A percentile compares a stretch with the other conserved stretches of the same genome.
Evolutionary conservation across 1,139 yeast genomes (phyloP).

Genomic region (Hyphopichia pseudoburtonii): DNA sequence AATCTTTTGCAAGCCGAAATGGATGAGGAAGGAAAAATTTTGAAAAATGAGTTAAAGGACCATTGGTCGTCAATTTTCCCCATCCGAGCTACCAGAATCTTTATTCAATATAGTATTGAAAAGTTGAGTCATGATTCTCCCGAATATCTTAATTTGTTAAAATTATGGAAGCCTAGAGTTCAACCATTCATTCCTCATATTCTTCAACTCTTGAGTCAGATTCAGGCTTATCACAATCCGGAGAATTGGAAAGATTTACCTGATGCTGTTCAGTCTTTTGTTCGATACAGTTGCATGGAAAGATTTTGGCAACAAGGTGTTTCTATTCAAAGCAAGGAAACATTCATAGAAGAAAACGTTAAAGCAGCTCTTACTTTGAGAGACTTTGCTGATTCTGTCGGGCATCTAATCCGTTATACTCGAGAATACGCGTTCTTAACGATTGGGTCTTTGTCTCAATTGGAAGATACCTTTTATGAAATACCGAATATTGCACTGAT

Average conservation of each 20-base stretch:
- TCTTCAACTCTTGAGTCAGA: conserved; percentile 80
- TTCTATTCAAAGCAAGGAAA: conserved; percentile 89
- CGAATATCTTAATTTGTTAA: conserved; percentile 70
- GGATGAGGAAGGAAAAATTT: conserved; percentile 84
- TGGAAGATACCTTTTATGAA: conserved; percentile 86
- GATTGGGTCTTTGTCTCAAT: conserved; percentile 83
- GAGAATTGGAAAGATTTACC: conserved; percentile 88
- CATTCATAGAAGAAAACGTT: conserved; percentile 91
- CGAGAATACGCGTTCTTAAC: conserved; percentile 94
- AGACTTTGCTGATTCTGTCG: conserved; percentile 98
- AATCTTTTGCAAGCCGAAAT: conserved; percentile 74
- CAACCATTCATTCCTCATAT: conserved; percentile 91
- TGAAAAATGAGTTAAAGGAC: conserved; percentile 77
- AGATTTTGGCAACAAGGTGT: conserved; percentile 99
- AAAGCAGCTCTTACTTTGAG: conserved; percentile 90
- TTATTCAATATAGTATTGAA: conserved; percentile 93
- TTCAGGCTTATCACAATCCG: conserved; percentile 93
- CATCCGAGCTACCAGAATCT: conserved; percentile 90
- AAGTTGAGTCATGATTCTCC: conserved; percentile 76
- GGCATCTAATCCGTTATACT: conserved; percentile 91
- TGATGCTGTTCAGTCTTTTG: conserved; percentile 85
- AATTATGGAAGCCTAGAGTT: conserved; percentile 90
- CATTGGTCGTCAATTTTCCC: conserved; percentile 96
- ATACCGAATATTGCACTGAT: conserved; percentile 76
- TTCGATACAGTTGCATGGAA: conserved; percentile 82